Evolutionary conservation across 495 filamentous ascomycete species (phyloP).

Genomic region (Hyaloscypha bicolor): DNA sequence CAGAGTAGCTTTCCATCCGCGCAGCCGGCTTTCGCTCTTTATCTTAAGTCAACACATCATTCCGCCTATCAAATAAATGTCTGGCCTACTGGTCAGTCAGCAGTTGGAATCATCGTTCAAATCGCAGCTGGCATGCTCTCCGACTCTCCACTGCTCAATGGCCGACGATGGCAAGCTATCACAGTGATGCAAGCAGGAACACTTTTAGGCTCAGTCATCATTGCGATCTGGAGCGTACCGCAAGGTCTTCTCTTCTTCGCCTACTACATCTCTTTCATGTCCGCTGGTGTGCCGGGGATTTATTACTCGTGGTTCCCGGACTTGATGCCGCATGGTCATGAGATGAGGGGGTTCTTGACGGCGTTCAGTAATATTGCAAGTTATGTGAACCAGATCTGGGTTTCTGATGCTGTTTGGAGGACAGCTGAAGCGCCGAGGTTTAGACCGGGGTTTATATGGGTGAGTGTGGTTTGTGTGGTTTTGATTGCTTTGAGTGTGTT

Average conservation of each 20-base stretch:
- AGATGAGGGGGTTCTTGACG: slow-evolving; percentile 21
- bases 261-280: slow-evolving; percentile 16
- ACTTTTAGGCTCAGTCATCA: slow-evolving; percentile 10
- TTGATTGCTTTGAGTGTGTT: not conserved
- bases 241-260: slow-evolving; percentile 50
- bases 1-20: slow-evolving; percentile 10
- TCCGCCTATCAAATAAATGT: slow-evolving; percentile 20
- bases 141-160: slow-evolving; percentile 19
- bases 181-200: slow-evolving; percentile 21
- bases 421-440: slow-evolving; percentile 19
- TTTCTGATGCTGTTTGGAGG: slow-evolving; percentile 18
- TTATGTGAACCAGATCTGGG: slow-evolving; percentile 22
- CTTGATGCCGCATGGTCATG: slow-evolving; percentile 24
- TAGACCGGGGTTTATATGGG: slow-evolving; percentile 14
- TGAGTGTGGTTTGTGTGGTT: not conserved
- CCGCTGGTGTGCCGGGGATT: slow-evolving; percentile 19
- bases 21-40: slow-evolving; percentile 32
- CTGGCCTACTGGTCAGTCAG: slow-evolving; percentile 18
- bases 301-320: slow-evolving; percentile 24
- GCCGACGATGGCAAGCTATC: slow-evolving; percentile 24
- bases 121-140: slow-evolving; percentile 15
- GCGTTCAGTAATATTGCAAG: slow-evolving; percentile 17
- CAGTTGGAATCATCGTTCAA: slow-evolving; percentile 9
- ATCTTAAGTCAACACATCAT: slow-evolving; percentile 33
- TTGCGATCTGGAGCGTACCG: slow-evolving; percentile 47